Evolutionary conservation across 1,284 basidiomycete genomes (phyloP).

Genomic region (Cutaneotrichosporon dermatis): DNA sequence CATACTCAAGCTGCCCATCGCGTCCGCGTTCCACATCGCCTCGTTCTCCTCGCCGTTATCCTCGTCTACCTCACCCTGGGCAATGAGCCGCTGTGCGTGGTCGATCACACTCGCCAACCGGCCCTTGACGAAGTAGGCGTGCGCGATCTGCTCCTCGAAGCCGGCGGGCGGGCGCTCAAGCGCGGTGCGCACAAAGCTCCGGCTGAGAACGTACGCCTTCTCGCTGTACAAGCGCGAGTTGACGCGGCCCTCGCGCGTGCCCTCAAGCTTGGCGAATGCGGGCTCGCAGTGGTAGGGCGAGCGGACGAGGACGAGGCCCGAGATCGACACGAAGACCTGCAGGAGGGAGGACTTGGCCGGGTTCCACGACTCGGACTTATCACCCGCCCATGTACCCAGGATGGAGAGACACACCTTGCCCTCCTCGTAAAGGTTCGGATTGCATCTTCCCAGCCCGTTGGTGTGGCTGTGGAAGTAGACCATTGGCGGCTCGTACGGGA

Average conservation of each 20-base stretch:
- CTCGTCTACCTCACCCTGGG: conserved; percentile 50
- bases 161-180: conserved; percentile 69
- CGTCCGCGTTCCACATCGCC: conserved; percentile 52
- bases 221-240: conserved; percentile 59
- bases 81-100: conserved; percentile 62
- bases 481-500: conserved; percentile 77
- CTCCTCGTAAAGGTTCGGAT: conserved; percentile 82
- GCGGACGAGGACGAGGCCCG: conserved; percentile 84
- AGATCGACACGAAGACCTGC: conserved; percentile 89
- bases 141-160: conserved; percentile 66
- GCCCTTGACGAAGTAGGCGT: conserved; percentile 66
- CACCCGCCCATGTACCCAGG: conserved; percentile 86
- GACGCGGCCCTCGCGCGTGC: conserved; percentile 79
- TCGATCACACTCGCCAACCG: conserved; percentile 65
- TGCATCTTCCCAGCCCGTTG: conserved; percentile 83
- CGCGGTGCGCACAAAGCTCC: conserved; percentile 79
- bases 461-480: conserved; percentile 93
- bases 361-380: conserved; percentile 79
- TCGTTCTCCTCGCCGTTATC: conserved; percentile 50
- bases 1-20: conserved; percentile 68
- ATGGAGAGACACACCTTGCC: conserved; percentile 92
- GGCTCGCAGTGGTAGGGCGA: conserved; percentile 94
- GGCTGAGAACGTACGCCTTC: conserved; percentile 84
- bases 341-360: conserved; percentile 68
- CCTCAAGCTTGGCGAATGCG: conserved; percentile 78